A percentile compares a stretch with the other conserved stretches of the same genome.
Evolutionary conservation across 2,329 filamentous ascomycete species (phyloP).

Genomic region (Fusarium humuli): DNA sequence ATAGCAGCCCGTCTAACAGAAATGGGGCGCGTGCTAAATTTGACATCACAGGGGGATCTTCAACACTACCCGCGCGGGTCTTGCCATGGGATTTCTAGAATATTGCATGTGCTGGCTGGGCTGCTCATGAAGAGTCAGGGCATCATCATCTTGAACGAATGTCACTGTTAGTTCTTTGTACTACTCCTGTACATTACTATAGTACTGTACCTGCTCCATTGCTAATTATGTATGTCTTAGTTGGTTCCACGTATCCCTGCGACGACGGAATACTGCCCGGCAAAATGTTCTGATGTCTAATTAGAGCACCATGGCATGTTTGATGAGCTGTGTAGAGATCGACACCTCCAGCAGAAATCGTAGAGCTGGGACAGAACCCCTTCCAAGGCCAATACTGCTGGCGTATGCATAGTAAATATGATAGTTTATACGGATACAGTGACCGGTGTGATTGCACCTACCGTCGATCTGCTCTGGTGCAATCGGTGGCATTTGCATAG

Average conservation of each 20-base stretch:
- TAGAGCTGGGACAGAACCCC: not conserved
- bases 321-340: constrained; percentile 30
- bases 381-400: not conserved
- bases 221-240: constrained; percentile 6
- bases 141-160: not conserved
- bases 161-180: not conserved
- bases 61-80: constrained; percentile 30
- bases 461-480: not conserved
- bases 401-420: not conserved
- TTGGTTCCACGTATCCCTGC: not conserved
- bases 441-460: not conserved
- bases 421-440: not conserved
- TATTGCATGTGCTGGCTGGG: constrained; percentile 15
- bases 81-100: constrained; percentile 32
- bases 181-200: not conserved
- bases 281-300: constrained; percentile 14
- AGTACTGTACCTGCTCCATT: not conserved
- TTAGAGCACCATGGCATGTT: constrained; percentile 15
- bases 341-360: constrained; percentile 5
- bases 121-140: constrained; percentile 20
- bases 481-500: not conserved
- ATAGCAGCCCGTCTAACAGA: not conserved
- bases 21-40: constrained; percentile 43
- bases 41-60: constrained; percentile 41
- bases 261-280: constrained; percentile 3